Conservation (phyloP, 1,284 basidiomycete genomes). For the Moniliella sp. region DNA sequence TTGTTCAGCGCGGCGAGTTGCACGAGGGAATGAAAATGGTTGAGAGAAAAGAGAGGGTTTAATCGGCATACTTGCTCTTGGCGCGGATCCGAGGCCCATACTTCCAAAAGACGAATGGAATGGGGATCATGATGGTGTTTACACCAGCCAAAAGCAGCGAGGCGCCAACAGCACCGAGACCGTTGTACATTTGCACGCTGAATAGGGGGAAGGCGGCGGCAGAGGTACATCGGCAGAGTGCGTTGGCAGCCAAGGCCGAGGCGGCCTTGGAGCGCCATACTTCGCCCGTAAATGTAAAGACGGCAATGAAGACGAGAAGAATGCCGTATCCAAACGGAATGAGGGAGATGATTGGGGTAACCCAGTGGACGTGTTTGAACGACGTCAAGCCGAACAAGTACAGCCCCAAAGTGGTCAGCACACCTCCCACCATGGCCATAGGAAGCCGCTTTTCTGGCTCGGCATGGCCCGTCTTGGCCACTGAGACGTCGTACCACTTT, state of each 20-base stretch:
- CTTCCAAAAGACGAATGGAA: conserved; percentile 6
- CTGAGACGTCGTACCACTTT: conserved; percentile 6
- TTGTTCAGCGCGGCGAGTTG: too few relatives aligned
- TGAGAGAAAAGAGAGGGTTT: too few relatives aligned
- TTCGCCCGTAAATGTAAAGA: conserved; percentile 5
- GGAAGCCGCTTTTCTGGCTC: conserved; percentile 3
- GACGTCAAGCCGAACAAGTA: conserved; percentile 6
- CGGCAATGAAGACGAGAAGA: conserved; percentile 2
- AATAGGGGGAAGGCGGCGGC: conserved; percentile 7
- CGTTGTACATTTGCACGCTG: conserved; percentile 2
- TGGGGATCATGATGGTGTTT: conserved; percentile 6
- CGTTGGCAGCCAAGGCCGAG: conserved; percentile 5
- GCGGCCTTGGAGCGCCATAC: conserved; percentile 8
- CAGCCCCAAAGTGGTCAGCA: conserved; percentile 2
- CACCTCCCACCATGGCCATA: conserved; percentile 2
- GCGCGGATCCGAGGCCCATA: conserved; percentile 6
- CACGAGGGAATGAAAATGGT: too few relatives aligned
- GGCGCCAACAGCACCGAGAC: conserved; percentile 5
- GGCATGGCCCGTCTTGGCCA: conserved; percentile 10
- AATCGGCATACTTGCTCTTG: too few relatives aligned
- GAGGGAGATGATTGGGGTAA: too few relatives aligned
- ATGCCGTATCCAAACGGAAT: too few relatives aligned
- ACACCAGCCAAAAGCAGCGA: conserved; percentile 6
- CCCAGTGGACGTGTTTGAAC: conserved; percentile 5
- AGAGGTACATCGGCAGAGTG: conserved; percentile 1